phyloP scores from a whole-genome alignment of 371 early-diverging fungal genomes.

The Mortierella sp. region DNA sequence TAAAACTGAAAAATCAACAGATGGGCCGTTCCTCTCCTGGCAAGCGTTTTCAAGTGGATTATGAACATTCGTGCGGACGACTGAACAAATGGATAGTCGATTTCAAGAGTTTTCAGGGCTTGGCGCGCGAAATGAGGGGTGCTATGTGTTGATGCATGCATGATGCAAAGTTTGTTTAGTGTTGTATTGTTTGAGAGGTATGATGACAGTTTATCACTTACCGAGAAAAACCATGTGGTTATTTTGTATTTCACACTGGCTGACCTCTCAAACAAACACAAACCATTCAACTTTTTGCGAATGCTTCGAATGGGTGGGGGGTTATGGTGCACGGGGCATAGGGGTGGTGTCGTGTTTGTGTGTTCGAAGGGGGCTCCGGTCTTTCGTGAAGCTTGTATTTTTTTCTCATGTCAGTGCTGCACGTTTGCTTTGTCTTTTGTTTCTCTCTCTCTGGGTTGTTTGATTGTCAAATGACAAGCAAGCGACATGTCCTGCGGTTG shows the following conservation, averaged over 20 bases:
- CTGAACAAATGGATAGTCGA: too few relatives aligned
- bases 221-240: conserved; percentile 53
- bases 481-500: not conserved
- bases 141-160: not conserved
- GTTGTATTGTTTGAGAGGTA: conserved; percentile 28
- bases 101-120: not conserved
- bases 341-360: not conserved
- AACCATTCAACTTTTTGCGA: not conserved
- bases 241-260: conserved; percentile 58
- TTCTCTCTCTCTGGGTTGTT: not conserved
- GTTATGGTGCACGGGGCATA: not conserved
- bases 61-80: too few relatives aligned
- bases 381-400: not conserved
- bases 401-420: not conserved
- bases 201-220: conserved; percentile 46
- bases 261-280: conserved; percentile 45
- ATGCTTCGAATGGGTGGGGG: not conserved
- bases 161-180: not conserved
- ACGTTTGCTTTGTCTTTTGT: not conserved
- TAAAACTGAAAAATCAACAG: conserved; percentile 30
- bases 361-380: not conserved
- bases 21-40: conserved; percentile 15
- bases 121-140: too few relatives aligned
- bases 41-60: not conserved
- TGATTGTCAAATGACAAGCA: not conserved